Conservation (phyloP, 352 stramenopile genomes). For the Pythium aristosporum region DNA sequence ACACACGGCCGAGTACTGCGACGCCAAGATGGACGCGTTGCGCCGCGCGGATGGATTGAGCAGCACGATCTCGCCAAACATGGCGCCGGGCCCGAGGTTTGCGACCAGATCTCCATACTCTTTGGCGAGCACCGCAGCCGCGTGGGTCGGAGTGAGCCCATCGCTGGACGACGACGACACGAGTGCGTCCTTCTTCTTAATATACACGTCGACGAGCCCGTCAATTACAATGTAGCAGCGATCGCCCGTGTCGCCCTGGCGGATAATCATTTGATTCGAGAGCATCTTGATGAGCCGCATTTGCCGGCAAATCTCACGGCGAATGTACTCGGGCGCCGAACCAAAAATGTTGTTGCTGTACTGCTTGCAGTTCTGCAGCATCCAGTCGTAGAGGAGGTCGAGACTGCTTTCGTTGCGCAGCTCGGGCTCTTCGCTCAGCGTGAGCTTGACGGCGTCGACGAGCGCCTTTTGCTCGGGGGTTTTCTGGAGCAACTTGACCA, state of each 20-base stretch:
- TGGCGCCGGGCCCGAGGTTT: slow-evolving; percentile 63
- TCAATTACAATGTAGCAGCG: slow-evolving; percentile 81
- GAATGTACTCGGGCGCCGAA: slow-evolving; percentile 69
- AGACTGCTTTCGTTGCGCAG: slow-evolving; percentile 64
- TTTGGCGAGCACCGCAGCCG: neutral
- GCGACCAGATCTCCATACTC: slow-evolving; percentile 63
- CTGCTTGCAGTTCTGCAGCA: slow-evolving; percentile 78
- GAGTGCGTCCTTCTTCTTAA: slow-evolving; percentile 49
- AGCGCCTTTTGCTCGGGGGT: slow-evolving; percentile 49
- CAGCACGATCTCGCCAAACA: slow-evolving; percentile 78
- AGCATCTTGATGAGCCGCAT: slow-evolving; percentile 68
- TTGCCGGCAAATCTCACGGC: slow-evolving; percentile 73
- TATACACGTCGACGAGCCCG: slow-evolving; percentile 68
- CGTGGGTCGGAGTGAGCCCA: neutral
- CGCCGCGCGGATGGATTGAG: slow-evolving; percentile 59
- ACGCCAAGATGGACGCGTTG: slow-evolving; percentile 73
- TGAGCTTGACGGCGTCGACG: slow-evolving; percentile 51
- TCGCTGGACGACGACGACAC: neutral
- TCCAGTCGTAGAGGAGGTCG: slow-evolving; percentile 74
- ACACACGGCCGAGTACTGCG: slow-evolving; percentile 58
- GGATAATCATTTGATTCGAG: slow-evolving; percentile 57
- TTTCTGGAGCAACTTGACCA: slow-evolving; percentile 60
- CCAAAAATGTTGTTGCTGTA: slow-evolving; percentile 86
- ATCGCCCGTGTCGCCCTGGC: slow-evolving; percentile 68
- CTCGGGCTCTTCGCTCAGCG: slow-evolving; percentile 49